Evolutionary conservation across 352 stramenopile genomes (phyloP), one percentile per base, ranked within the genome.

Genomic region (Pythium dissotocum): DNA sequence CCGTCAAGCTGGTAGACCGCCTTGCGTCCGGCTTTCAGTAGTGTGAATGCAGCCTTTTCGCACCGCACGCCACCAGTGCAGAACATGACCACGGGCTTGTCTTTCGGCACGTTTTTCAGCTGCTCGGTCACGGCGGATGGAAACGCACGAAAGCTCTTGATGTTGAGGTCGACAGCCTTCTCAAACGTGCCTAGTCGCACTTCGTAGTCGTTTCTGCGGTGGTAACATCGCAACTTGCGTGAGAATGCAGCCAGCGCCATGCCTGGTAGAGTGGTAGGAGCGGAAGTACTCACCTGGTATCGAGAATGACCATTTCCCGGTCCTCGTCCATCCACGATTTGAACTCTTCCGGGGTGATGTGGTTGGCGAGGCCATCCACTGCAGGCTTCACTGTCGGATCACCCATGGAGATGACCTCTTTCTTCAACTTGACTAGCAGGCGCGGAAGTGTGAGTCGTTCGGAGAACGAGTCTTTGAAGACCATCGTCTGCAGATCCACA

Each of bases 81-180:
- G 63, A 90, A 92, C 84, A 92, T 92, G 7, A 92, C 82, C n/a
- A 92, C 81, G 2, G 82, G 78, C 32, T 87, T 90, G 28, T 89
- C 79, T 52, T 92, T 90, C 0, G 84, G 80, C 8, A 90, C 69
- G 4, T 79, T 55, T 46, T 82, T 58, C 38, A 90, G 63, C 38
- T 83, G 67, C 6, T 70, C 48, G 24, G 71, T 80, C 32, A 72
- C 82, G 57, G 75, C 52, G 12, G 53, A 44, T 18, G 84, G 84
- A 49, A 90, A 92, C 6, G 77, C 75, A 12, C 84, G 82, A 52
- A 92, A 90, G 65, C 77, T 88, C 61, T 88, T 85, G 65, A 92
- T 87, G 51, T 89, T 76, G 51, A 92, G 75, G 55, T 90, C 77
- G 10, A 90, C 55, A 0, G 82, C 84, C 24, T 86, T 83, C n/a